Evolutionary conservation across 805 yeast species (phyloP).

Genomic region (Starmerella riodocensis): DNA sequence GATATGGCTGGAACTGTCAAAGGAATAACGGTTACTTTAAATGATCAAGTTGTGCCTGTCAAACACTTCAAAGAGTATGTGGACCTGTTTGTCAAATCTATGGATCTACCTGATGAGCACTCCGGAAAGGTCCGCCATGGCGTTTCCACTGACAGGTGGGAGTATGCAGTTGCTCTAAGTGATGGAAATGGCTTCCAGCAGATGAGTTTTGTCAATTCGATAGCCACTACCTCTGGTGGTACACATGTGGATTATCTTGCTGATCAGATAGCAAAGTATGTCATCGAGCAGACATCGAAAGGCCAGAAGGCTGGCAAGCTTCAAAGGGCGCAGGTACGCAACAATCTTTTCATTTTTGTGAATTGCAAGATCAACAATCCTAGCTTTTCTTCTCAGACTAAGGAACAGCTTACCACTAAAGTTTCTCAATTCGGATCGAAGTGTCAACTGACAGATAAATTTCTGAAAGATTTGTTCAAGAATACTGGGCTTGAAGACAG

Average conservation of each 20-base stretch:
- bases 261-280: slow-evolving; percentile 69
- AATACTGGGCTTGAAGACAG: slow-evolving; percentile 60
- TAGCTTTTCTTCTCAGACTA: slow-evolving; percentile 93
- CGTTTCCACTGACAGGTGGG: slow-evolving; percentile 81
- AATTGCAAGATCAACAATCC: slow-evolving; percentile 93
- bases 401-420: slow-evolving; percentile 86
- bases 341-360: slow-evolving; percentile 77
- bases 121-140: slow-evolving; percentile 55
- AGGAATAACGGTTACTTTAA: slow-evolving; percentile 64
- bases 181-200: slow-evolving; percentile 74
- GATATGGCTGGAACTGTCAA: slow-evolving; percentile 90
- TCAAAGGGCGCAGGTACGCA: slow-evolving; percentile 77
- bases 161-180: slow-evolving; percentile 84
- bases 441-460: slow-evolving; percentile 63
- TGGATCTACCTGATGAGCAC: slow-evolving; percentile 29
- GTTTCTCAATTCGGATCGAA: slow-evolving; percentile 79
- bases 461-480: slow-evolving; percentile 48
- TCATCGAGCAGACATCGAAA: slow-evolving; percentile 59
- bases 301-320: slow-evolving; percentile 44
- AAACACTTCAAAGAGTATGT: slow-evolving; percentile 74
- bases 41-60: slow-evolving; percentile 58
- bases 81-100: slow-evolving; percentile 73
- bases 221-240: slow-evolving; percentile 95
- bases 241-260: slow-evolving; percentile 81
- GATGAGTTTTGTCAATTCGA: slow-evolving; percentile 92